Evolutionary conservation across 2,329 filamentous ascomycete species (phyloP), one percentile per base, ranked within the genome.

Genomic region (Penicillium verrucosum): DNA sequence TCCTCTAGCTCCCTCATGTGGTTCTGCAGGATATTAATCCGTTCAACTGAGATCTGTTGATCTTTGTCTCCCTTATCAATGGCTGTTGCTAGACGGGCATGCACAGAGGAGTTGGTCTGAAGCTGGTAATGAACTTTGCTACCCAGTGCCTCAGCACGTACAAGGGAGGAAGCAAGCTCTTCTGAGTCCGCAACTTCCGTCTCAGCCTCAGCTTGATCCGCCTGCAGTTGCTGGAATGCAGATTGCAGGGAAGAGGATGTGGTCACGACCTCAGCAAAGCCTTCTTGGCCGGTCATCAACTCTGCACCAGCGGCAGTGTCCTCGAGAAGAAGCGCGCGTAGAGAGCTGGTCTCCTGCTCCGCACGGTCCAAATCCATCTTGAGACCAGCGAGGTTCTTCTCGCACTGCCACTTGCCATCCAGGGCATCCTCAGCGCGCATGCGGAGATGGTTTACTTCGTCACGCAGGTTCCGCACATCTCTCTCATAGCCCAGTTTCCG

Each of bases 301-400:
- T 82, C 82, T 44, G 85, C 85, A 0, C 88, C 86, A 25, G 89
- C 85, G 40, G 87, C 80, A 54, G 92, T 91, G 68, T 97, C 92
- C 72, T 96, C 90, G 59, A 87, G 80, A 21, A 97, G 82, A 27
- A 97, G 80, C 32, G 80, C 83, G 42, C 90, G 86, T 40, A 99
- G 82, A n/a, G 89, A 89, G 40, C 85, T 80, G 30, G 96, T 96
- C 76, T 99, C 94, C 71, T 94, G 89, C 73, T 97, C 91, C 27
- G 94, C 92, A 60, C 92, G 89, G 74, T 97, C 94, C 41, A 99
- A 84, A 70, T 97, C 93, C 89, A 96, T 97, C 78, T 96, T 96
- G 55, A 97, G 78, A 54, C 92, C 91, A 51, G 85, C 83, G 2
- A 97, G 79, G 18, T 91, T 91, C 76, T 95, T 95, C 75, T 97